phyloP scores from a whole-genome alignment of 2,329 filamentous ascomycete genomes.

The Verticillium dahliae region DNA sequence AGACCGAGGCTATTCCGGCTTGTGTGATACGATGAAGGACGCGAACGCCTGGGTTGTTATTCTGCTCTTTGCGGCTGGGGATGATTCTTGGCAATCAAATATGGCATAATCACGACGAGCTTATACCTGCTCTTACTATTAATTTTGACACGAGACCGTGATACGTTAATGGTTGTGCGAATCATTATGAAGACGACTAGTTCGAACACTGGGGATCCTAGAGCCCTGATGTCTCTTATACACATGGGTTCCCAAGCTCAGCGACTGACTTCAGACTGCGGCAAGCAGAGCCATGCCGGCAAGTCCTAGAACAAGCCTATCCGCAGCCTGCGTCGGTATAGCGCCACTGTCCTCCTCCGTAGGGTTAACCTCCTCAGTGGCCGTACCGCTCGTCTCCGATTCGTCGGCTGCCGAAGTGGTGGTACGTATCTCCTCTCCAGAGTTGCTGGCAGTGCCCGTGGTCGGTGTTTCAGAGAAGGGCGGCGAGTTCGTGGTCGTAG shows the following conservation, averaged over 20 bases:
- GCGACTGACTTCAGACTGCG: constrained; percentile 14
- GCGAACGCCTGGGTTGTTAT: too few species aligned
- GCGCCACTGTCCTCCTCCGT: constrained; percentile 12
- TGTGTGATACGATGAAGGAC: neutral
- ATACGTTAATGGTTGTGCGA: too few species aligned
- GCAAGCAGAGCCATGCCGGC: constrained; percentile 20
- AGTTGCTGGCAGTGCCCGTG: constrained; percentile 6
- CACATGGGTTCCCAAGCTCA: neutral
- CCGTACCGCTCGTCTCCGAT: neutral
- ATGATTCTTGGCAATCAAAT: too few species aligned
- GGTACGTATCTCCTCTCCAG: neutral
- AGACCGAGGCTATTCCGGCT: neutral
- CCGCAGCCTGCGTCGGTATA: constrained; percentile 18
- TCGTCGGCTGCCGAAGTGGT: neutral
- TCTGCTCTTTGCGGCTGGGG: too few species aligned
- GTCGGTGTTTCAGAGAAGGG: constrained; percentile 4
- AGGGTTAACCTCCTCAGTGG: neutral
- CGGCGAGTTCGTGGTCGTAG: constrained; percentile 6
- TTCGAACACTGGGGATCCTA: too few species aligned
- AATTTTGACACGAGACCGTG: too few species aligned
- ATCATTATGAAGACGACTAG: too few species aligned
- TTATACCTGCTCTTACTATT: too few species aligned
- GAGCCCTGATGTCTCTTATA: too few species aligned
- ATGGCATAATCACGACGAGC: too few species aligned
- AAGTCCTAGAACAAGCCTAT: constrained; percentile 16